Base-by-base conservation (phyloP, 1,284 basidiomycete genomes). In the Ustilago crameri region DNA sequence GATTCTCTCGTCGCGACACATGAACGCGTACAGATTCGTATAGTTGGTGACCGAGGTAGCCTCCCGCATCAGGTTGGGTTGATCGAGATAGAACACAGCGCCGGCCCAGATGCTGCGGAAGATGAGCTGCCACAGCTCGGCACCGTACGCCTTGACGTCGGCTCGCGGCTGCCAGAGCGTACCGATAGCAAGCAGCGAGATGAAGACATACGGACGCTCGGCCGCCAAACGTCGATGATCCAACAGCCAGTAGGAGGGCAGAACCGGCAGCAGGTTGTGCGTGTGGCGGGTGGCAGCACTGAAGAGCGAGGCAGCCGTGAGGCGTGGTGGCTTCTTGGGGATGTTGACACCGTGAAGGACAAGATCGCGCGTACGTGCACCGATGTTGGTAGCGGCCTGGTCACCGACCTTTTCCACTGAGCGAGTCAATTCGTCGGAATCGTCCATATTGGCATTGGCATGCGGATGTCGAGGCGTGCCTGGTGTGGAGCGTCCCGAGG, bases 281-380 rank as follows among this genome's bases (percentile, higher is more conserved):
- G 51, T 62, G n/a, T 66, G 58, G 9, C 68, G 58, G 4, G 63
- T 67, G 0, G 63, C 63, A 22, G 62, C 59, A 42, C 53, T 66
- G 63, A 72, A 72, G 23, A 72, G 68, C 37, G 63, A 66, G 5
- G 59, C 63, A 5, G 68, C 68, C 4, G 63, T 72, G 37, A 67
- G 58, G 30, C 63, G 62, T 7, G 68, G 63, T 17, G 68, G 68
- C 52, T 72, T 72, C 44, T 66, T 72, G 38, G 68, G 68, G 9
- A 72, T 72, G 55, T 66, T 72, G 68, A 72, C 68, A 9, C 68
- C 68, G 26, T 72, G 68, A n/a, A 72, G 48, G n/a, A 72, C 58
- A 1, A 72, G 59, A 41, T 72, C 68, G 23, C 68, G 58, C 0
- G 68, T 72, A 8, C 68, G 46, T 17, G 68, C 68, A 26, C 68